phyloP scores from a whole-genome alignment of 768 basidiomycete genomes.

The Termitomyces sp. region DNA sequence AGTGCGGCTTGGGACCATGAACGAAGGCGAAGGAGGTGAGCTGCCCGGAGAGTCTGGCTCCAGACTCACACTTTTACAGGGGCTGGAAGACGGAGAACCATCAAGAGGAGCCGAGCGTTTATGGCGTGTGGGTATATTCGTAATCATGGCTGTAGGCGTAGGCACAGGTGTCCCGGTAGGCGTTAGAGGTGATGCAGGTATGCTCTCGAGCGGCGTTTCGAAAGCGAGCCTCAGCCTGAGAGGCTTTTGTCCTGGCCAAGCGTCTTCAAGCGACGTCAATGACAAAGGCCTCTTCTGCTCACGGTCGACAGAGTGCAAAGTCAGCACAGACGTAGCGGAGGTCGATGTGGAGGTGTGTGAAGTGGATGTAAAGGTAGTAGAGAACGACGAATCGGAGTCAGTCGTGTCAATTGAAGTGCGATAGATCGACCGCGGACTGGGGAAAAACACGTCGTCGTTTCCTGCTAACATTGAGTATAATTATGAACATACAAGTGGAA shows the following conservation, averaged over 20 bases:
- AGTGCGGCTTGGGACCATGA: conserved; percentile 39
- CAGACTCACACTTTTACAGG: background rate
- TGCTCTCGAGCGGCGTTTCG: conserved; percentile 20
- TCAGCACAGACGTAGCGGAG: conserved; percentile 1
- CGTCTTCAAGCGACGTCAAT: conserved; percentile 12
- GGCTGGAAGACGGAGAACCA: background rate
- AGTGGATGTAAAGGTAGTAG: conserved; percentile 5
- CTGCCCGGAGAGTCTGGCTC: conserved; percentile 12
- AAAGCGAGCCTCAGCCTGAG: conserved; percentile 17
- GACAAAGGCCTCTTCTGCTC: conserved; percentile 10
- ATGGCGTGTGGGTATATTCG: conserved; percentile 14
- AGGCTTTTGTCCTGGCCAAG: conserved; percentile 5
- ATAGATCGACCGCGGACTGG: conserved; percentile 11
- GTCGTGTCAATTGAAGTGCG: conserved; percentile 11
- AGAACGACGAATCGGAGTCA: conserved; percentile 19
- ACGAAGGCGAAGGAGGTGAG: conserved; percentile 27
- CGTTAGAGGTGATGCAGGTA: conserved; percentile 22
- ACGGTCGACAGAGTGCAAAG: conserved; percentile 14
- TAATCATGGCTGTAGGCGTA: background rate
- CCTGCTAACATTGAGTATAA: background rate
- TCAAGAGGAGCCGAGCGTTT: conserved; percentile 14
- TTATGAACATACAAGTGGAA: background rate
- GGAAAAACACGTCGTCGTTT: conserved; percentile 4
- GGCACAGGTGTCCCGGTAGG: conserved; percentile 10
- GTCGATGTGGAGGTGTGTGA: background rate